These are phyloP conservation scores for Trypethelium eluteriae DNA, from an alignment of 495 filamentous ascomycete genomes.

Conservation along the genomic window DNA sequence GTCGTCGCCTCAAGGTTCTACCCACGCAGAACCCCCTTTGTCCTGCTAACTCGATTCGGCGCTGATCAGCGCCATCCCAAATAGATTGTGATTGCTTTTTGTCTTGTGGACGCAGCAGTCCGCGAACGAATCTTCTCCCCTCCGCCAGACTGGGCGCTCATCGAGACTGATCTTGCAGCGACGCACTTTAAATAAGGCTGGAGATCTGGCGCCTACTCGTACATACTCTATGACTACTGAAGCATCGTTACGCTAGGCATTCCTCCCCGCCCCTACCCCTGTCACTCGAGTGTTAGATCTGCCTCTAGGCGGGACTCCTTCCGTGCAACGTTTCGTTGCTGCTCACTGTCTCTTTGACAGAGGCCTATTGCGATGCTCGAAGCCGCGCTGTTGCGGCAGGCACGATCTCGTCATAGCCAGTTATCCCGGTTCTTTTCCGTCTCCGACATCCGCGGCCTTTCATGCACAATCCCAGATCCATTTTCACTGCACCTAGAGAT, in stretches of 20 bases:
- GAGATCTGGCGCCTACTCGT: neutral
- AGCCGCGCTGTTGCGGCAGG: neutral
- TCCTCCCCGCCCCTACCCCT: slow-evolving; percentile 1
- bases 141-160: too few species aligned
- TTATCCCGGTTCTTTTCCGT: neutral
- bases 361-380: slow-evolving; percentile 3
- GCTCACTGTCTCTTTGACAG: slow-evolving; percentile 3
- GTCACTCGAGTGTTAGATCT: neutral
- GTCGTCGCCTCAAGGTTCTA: too few species aligned
- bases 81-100: neutral
- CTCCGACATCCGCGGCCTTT: neutral
- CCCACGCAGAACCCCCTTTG: neutral
- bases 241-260: neutral
- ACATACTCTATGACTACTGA: neutral
- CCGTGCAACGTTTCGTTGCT: slow-evolving; percentile 1
- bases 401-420: neutral
- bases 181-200: neutral
- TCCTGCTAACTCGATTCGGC: neutral
- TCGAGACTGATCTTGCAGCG: too few species aligned
- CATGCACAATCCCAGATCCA: slow-evolving; percentile 26
- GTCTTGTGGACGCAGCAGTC: too few species aligned
- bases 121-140: too few species aligned
- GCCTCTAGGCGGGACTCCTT: neutral
- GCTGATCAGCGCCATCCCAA: neutral
- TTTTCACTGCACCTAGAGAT: slow-evolving; percentile 25